phyloP scores from a whole-genome alignment of 108 stramenopile genomes.

The Cyclostephanos invisitatus region DNA sequence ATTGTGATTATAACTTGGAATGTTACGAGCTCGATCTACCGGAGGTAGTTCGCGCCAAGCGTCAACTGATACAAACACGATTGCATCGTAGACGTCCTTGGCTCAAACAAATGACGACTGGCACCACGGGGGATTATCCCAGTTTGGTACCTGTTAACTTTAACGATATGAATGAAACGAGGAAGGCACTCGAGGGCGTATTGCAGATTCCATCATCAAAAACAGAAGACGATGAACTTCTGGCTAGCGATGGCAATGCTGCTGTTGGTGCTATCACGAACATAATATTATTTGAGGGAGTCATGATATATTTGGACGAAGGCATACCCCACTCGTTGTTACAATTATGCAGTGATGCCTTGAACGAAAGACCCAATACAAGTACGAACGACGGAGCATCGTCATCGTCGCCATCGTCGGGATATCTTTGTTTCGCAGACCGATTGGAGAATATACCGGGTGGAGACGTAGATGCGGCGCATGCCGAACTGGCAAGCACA shows the following conservation, averaged over 20 bases:
- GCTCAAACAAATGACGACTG: constrained; percentile 15
- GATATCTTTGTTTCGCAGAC: constrained; percentile 70
- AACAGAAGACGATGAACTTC: not conserved
- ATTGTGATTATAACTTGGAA: constrained; percentile 26
- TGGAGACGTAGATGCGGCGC: constrained; percentile 45
- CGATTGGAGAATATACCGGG: constrained; percentile 69
- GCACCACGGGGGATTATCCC: constrained; percentile 18
- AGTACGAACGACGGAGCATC: constrained; percentile 3
- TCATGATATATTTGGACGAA: constrained; percentile 78
- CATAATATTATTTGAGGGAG: constrained; percentile 74
- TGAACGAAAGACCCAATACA: constrained; percentile 17
- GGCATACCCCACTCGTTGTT: constrained; percentile 60
- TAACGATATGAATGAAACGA: constrained; percentile 59
- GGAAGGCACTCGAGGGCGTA: constrained; percentile 37
- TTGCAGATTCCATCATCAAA: not conserved
- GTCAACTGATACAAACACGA: constrained; percentile 53
- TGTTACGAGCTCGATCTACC: constrained; percentile 68
- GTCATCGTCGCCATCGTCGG: not conserved
- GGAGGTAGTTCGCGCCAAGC: constrained; percentile 61
- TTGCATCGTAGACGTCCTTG: constrained; percentile 56
- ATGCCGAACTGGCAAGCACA: constrained; percentile 42
- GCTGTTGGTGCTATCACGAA: constrained; percentile 39
- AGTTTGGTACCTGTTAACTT: constrained; percentile 54
- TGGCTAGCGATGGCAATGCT: not conserved
- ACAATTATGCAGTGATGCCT: constrained; percentile 41